Conservation (phyloP, 2,329 filamentous ascomycete genomes). For the Didymosphaeria variabile region DNA sequence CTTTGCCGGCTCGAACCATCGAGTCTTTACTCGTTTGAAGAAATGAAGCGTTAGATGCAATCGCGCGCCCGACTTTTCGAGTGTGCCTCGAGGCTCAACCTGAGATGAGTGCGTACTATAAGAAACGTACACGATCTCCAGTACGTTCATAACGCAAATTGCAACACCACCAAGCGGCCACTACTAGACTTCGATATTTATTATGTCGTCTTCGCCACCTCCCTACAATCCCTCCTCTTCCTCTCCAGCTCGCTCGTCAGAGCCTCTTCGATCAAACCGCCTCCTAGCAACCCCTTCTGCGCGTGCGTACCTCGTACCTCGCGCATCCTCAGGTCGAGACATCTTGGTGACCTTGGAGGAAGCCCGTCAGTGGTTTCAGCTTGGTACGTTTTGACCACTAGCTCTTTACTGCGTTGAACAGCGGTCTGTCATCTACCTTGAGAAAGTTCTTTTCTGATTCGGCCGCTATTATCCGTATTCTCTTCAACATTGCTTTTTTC, state of each 20-base stretch:
- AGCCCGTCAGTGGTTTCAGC: slow-evolving; percentile 14
- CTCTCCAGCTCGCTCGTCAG: not conserved
- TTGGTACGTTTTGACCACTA: slow-evolving; percentile 1
- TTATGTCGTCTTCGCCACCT: slow-evolving; percentile 13
- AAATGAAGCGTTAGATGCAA: not conserved
- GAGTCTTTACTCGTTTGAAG: not conserved
- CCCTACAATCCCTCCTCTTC: not conserved
- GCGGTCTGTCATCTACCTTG: too few relatives aligned
- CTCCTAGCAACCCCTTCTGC: slow-evolving; percentile 8
- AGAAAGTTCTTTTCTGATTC: too few relatives aligned
- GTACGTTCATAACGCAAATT: not conserved
- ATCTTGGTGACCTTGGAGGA: slow-evolving; percentile 14
- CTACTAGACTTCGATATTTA: not conserved
- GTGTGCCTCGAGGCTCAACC: not conserved
- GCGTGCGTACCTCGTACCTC: slow-evolving; percentile 9
- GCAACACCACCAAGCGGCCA: too few relatives aligned
- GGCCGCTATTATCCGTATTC: too few relatives aligned
- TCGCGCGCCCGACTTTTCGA: not conserved
- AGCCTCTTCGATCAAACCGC: slow-evolving; percentile 11
- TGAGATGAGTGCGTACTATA: not conserved
- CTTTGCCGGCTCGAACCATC: not conserved
- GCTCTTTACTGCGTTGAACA: not conserved
- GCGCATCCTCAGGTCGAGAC: slow-evolving; percentile 12
- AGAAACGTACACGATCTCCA: not conserved
- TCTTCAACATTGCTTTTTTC: too few relatives aligned